Base-by-base conservation (phyloP, 768 basidiomycete genomes). In the Leccinum uliginosum region DNA sequence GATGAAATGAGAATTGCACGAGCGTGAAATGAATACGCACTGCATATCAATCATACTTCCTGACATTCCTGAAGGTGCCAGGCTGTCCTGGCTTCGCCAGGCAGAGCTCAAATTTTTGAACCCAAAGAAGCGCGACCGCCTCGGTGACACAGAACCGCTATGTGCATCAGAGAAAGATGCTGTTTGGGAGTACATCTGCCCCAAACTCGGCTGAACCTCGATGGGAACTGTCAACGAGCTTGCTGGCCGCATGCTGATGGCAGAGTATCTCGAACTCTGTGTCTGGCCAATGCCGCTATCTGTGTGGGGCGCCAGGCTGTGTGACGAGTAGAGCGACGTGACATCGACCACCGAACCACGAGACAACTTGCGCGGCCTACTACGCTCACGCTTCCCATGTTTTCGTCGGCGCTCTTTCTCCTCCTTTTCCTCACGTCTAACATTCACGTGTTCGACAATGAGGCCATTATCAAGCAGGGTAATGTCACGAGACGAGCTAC, bases 11-110 rank as follows among this genome's bases (percentile, higher is more conserved):
- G 15, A 3, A 45, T 19, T 29, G 23, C 47, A 55, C 3, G 6
- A 58, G 55, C n/a, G 55, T 51, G n/a, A 60, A 45, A 17, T 9
- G 50, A 23, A 56, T 45, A 85, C 89, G 60, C 74, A 93, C 91
- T 93, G 91, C 91, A 93, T 93, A 69, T 93, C 89, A 61, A 93
- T 74, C 89, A 93, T 91, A 65, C 91, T 93, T 53, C 91, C 91
- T 3, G 87, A 87, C 67, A 87, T 80, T 8, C 87, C 89, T 27
- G 90, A 89, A n/a, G 82, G 80, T 1, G 89, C 87, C 38, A 93
- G 74, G 68, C 90, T 92, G 56, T 91, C 88, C 64, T 87, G 87
- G 67, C 89, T 92, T 62, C 82, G 77, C 84, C 86, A 90, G 12
- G 85, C 85, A 21, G 83, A 73, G 56, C 83, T 85, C 46, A 87